Base-by-base conservation (phyloP, 352 stramenopile species). In the Globisporangium acanthophoron region DNA sequence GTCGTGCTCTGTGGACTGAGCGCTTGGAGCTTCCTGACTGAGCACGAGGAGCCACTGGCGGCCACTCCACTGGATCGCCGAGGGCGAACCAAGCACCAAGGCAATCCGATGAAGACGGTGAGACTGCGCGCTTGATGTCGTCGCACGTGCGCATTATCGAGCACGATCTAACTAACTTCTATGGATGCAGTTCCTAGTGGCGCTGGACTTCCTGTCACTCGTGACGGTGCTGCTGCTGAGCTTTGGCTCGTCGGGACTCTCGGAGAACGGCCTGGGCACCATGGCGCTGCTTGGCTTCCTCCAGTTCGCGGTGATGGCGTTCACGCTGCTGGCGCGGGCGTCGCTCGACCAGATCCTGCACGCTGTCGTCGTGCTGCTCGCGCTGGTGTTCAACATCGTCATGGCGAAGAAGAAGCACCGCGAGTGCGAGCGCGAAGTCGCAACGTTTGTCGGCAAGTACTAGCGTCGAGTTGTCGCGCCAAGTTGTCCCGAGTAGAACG, bases 141-240 rank as follows among this genome's bases (percentile, higher is more conserved):
- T 29, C 48, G 58, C 15, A 27, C 24, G 24, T 27, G 24, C 24
- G 24, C 24, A 27, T 27, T 27, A 27, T 27, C 24, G 24, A 27
- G 24, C 24, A 27, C 24, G 24, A 27, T 27, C 8, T 15, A 16
- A 6, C 37, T 43, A 18, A 43, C 37, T 13, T 39, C 33, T 9
- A 11, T 43, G 11, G 3, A 11, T 5, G 39, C 55, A 86, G 76
- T 86, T 86, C 54, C 52, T 81, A 1, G 62, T 86, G 1, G 71
- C 76, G 43, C 62, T 69, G 15, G 76, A 86, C 59, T 33, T 74
- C 31, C 33, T 86, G 48, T 49, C 78, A 33, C 43, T 84, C 18
- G 59, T 81, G 11, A 69, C 71, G 13, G 55, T 81, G 39, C 64
- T 80, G 59, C 61, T 86, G 21, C 63, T 81, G 55, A 66, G 62